Percentiles rank a stretch among this genome's conserved stretches.
Evolutionary conservation across 106 monocot species (phyloP).

Genomic region (Iris macrosiphon): DNA sequence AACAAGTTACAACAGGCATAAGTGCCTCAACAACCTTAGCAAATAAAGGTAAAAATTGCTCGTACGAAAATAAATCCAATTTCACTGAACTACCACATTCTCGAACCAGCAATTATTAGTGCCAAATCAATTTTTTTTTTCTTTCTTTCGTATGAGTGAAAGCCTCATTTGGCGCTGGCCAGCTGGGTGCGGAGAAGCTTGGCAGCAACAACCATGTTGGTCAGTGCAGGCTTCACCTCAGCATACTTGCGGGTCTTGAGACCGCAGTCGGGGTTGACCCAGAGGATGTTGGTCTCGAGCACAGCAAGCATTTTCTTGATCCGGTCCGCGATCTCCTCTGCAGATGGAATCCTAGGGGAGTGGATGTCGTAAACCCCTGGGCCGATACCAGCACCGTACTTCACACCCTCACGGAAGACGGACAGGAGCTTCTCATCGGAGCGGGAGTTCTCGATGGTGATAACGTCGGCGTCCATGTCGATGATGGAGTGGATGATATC

Average conservation of each 20-base stretch:
- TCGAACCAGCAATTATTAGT: no score
- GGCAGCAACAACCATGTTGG: constrained; percentile 20
- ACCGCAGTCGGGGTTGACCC: constrained; percentile 27
- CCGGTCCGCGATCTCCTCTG: constrained; percentile 23
- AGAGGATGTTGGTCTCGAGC: constrained; percentile 21
- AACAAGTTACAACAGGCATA: no score
- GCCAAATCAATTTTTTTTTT: no score
- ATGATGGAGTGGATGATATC: constrained; percentile 27
- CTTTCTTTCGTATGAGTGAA: no score
- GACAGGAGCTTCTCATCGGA: constrained; percentile 22
- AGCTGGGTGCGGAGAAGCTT: constrained; percentile 21
- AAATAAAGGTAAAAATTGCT: no score
- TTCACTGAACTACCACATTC: no score
- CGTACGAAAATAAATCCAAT: no score
- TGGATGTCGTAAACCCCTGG: constrained; percentile 28
- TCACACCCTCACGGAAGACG: constrained; percentile 21
- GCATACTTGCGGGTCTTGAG: constrained; percentile 27
- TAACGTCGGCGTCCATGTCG: constrained; percentile 26
- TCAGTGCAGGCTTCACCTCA: constrained; percentile 22
- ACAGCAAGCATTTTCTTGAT: constrained; percentile 25
- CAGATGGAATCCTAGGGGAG: constrained; percentile 24
- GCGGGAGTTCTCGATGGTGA: constrained; percentile 26
- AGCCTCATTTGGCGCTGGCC: constrained; percentile 14
- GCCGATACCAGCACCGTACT: constrained; percentile 21
- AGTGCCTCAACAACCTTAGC: no score